phyloP scores from a whole-genome alignment of 2,329 filamentous ascomycete species.

The Xylaria sp. region DNA sequence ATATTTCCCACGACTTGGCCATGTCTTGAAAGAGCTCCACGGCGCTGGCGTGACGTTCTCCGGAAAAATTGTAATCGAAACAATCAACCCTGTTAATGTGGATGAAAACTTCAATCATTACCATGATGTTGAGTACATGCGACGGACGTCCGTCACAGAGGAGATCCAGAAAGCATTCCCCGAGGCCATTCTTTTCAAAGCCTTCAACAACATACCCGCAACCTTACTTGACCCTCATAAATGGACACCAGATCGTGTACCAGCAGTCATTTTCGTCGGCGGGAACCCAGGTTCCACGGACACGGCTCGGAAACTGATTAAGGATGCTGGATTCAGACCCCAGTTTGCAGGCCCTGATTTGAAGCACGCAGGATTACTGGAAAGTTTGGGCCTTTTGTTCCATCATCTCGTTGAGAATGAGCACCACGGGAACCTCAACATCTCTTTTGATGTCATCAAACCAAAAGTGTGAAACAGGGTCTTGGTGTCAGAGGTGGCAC shows the following conservation, averaged over 20 bases:
- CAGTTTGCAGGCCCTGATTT: background rate
- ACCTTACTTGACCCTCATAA: background rate
- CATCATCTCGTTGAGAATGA: background rate
- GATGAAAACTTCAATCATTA: constrained; percentile 6
- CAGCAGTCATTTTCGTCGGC: background rate
- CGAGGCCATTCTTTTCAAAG: background rate
- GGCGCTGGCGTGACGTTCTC: background rate
- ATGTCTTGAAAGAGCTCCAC: background rate
- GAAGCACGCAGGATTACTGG: background rate
- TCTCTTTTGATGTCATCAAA: background rate
- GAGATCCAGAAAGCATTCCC: background rate
- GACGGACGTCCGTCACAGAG: background rate
- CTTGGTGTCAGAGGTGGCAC: too few species aligned
- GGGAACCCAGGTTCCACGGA: background rate
- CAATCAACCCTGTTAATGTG: background rate
- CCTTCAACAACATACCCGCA: constrained; percentile 1
- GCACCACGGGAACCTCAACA: background rate
- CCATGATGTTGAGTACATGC: background rate
- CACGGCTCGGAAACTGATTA: background rate
- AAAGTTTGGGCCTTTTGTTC: background rate
- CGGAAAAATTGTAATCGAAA: background rate
- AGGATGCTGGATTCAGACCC: constrained; percentile 1
- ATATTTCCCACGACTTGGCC: background rate
- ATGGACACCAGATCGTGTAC: background rate
- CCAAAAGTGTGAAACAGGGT: background rate